Conservation (phyloP, 805 yeast genomes). For the Cyberlindnera euphorbiae region DNA sequence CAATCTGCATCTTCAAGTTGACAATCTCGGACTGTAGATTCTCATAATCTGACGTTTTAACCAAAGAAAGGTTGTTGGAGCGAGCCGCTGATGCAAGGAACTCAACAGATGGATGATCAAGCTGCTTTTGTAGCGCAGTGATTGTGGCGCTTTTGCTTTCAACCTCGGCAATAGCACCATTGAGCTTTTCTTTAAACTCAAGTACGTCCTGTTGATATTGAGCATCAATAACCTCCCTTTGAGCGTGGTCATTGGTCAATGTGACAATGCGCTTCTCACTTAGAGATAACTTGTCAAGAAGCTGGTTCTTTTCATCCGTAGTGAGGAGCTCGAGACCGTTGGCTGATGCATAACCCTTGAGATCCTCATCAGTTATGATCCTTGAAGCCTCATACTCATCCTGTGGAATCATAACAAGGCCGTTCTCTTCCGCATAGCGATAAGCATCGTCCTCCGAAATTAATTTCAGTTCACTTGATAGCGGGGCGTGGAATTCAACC, state of each 20-base stretch:
- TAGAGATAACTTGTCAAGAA: neutral
- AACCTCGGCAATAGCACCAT: constrained; percentile 9
- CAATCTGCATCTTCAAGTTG: constrained; percentile 9
- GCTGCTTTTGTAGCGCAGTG: constrained; percentile 5
- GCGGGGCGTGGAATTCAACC: constrained; percentile 18
- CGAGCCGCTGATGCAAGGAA: constrained; percentile 28
- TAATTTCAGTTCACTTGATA: constrained; percentile 20
- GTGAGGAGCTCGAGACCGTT: constrained; percentile 4
- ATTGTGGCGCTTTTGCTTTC: constrained; percentile 2
- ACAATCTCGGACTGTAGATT: constrained; percentile 5
- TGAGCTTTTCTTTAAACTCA: constrained; percentile 19
- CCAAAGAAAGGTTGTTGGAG: constrained; percentile 18
- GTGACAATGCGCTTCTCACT: constrained; percentile 3
- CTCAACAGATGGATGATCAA: constrained; percentile 29
- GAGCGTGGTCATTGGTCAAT: constrained; percentile 12
- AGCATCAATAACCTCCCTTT: constrained; percentile 18
- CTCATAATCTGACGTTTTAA: constrained; percentile 15
- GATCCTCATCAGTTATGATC: constrained; percentile 19
- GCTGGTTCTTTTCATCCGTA: neutral
- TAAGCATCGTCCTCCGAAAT: constrained; percentile 25
- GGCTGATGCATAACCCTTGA: constrained; percentile 3
- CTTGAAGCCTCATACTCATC: constrained; percentile 17
- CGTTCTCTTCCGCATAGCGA: constrained; percentile 27
- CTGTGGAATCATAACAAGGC: constrained; percentile 25
- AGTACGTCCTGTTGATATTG: constrained; percentile 19